phyloP scores from a whole-genome alignment of 768 basidiomycete species.

The Dacryopinax spathularia region DNA sequence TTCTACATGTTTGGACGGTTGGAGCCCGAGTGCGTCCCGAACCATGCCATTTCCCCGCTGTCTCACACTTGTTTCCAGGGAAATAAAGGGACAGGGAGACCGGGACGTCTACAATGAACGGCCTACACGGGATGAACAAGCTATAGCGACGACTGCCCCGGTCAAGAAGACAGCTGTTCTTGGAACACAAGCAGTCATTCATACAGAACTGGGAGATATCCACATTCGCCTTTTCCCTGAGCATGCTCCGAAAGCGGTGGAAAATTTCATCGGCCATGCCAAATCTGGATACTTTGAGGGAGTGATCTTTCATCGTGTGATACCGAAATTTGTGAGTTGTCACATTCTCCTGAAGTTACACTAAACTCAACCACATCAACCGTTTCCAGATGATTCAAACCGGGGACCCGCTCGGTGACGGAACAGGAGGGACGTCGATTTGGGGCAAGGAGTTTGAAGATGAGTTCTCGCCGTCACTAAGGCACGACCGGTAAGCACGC shows the following conservation, averaged over 20 bases:
- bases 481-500: conserved; percentile 64
- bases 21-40: conserved; percentile 67
- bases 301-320: conserved; percentile 91
- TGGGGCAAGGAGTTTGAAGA: conserved; percentile 88
- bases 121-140: conserved; percentile 91
- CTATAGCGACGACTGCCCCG: conserved; percentile 52
- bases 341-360: not conserved
- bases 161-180: conserved; percentile 23
- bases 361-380: conserved; percentile 4
- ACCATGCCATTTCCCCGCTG: not conserved
- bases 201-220: conserved; percentile 92
- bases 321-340: conserved; percentile 65
- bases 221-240: conserved; percentile 78
- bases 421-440: conserved; percentile 79
- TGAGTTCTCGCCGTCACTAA: conserved; percentile 77
- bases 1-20: conserved; percentile 91
- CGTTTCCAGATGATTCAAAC: conserved; percentile 73
- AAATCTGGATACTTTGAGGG: conserved; percentile 84
- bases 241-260: conserved; percentile 86
- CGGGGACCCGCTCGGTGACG: conserved; percentile 87
- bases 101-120: conserved; percentile 97
- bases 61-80: conserved; percentile 31
- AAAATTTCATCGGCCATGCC: conserved; percentile 92
- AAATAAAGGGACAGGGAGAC: conserved; percentile 65
- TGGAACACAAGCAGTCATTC: conserved; percentile 53